These are phyloP conservation scores for Santalum album DNA, from an alignment of 164 flowering plant genomes.

Conservation along the genomic window DNA sequence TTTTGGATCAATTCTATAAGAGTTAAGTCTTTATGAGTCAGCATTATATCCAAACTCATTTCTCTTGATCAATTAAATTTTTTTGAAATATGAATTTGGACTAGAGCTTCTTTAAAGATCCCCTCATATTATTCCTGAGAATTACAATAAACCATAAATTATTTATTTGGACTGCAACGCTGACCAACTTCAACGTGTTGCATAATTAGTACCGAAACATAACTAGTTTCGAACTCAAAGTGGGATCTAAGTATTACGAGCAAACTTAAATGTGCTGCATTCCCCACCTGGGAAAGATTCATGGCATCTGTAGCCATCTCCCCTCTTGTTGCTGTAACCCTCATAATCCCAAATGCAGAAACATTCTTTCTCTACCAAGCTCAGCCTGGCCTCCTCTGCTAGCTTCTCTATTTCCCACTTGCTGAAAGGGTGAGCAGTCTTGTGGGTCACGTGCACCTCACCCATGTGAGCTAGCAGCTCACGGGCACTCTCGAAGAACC, in stretches of 20 bases:
- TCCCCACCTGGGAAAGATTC: constrained; percentile 28
- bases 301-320: constrained; percentile 21
- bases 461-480: not conserved
- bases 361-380: not conserved
- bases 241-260: not conserved
- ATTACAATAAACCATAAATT: no score
- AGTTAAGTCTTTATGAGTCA: no score
- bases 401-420: not conserved
- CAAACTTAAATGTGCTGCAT: constrained; percentile 38
- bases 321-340: constrained; percentile 39
- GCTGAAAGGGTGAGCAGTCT: not conserved
- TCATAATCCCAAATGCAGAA: constrained; percentile 34
- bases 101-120: no score
- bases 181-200: no score
- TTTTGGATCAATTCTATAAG: no score
- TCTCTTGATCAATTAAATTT: no score
- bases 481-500: not conserved
- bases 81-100: no score
- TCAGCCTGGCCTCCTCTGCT: not conserved
- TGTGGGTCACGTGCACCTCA: constrained; percentile 3
- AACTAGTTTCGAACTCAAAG: not conserved
- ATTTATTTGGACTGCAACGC: no score
- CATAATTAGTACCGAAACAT: no score
- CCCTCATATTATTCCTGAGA: no score
- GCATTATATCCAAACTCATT: no score